phyloP scores from a whole-genome alignment of 176 grass and related monocot species.

The Zoysia japonica region DNA sequence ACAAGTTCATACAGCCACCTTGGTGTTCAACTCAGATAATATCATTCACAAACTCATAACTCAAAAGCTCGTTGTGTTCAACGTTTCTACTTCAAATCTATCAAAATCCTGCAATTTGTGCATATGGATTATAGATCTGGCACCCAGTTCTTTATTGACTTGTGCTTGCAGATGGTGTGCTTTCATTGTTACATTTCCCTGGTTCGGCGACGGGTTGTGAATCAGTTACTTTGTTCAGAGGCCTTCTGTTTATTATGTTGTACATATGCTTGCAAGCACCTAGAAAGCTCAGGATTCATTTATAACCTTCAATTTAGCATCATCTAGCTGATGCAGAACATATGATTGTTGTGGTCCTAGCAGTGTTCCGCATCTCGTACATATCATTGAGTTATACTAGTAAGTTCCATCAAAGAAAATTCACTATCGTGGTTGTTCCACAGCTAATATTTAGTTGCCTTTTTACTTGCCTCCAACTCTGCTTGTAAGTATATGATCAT shows the following conservation, averaged over 20 bases:
- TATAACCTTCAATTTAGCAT: not conserved
- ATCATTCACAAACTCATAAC: not conserved
- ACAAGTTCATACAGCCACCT: not conserved
- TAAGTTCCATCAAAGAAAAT: not conserved
- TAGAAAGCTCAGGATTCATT: not conserved
- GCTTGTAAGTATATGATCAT: not conserved
- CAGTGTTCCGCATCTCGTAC: not conserved
- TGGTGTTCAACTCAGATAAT: not conserved
- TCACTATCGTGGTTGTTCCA: not conserved
- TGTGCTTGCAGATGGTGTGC: not conserved
- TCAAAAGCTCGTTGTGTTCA: not conserved
- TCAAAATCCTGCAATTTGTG: not conserved
- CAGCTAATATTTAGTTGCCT: not conserved
- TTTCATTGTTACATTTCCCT: not conserved
- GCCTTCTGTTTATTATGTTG: not conserved
- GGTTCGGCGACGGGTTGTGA: not conserved
- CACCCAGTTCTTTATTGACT: not conserved
- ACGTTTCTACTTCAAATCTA: not conserved
- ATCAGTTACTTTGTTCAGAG: not conserved
- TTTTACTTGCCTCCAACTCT: not conserved
- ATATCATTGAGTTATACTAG: not conserved
- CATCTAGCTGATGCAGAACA: not conserved
- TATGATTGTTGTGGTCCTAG: not conserved
- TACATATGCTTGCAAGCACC: not conserved
- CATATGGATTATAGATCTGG: not conserved